phyloP scores from a whole-genome alignment of 2,329 filamentous ascomycete species.

The Phialophora tarda region DNA sequence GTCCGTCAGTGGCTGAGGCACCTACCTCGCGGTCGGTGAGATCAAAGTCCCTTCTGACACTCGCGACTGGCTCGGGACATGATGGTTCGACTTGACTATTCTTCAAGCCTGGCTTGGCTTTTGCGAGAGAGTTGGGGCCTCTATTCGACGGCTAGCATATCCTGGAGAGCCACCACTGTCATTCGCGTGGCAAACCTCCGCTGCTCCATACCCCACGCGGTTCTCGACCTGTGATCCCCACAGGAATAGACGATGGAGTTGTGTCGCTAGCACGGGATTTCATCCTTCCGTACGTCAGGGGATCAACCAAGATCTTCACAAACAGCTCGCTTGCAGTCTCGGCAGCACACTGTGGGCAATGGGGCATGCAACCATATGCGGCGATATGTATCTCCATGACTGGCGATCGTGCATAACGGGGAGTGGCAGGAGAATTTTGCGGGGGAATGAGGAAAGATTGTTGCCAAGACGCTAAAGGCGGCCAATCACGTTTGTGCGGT shows the following conservation, averaged over 20 bases:
- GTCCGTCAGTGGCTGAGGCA: background rate
- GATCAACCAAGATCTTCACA: background rate
- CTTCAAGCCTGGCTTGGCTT: background rate
- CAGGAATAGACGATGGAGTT: background rate
- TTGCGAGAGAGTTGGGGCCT: background rate
- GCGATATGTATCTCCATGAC: constrained; percentile 2
- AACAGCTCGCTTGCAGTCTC: background rate
- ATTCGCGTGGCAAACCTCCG: background rate
- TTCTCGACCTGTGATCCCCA: background rate
- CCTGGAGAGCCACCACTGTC: background rate
- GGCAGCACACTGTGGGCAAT: background rate
- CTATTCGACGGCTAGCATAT: background rate
- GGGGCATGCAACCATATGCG: background rate
- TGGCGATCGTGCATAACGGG: background rate
- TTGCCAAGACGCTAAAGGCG: background rate
- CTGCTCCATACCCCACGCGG: constrained; percentile 1
- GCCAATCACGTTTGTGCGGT: background rate
- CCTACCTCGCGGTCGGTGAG: background rate
- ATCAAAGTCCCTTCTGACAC: background rate
- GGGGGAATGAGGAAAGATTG: background rate
- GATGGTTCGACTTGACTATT: constrained; percentile 3
- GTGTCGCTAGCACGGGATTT: constrained; percentile 2
- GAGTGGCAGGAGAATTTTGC: background rate
- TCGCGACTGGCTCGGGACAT: background rate
- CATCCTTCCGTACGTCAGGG: background rate